Evolutionary conservation across 805 yeast species (phyloP).

Genomic region (Candida tibetensis): DNA sequence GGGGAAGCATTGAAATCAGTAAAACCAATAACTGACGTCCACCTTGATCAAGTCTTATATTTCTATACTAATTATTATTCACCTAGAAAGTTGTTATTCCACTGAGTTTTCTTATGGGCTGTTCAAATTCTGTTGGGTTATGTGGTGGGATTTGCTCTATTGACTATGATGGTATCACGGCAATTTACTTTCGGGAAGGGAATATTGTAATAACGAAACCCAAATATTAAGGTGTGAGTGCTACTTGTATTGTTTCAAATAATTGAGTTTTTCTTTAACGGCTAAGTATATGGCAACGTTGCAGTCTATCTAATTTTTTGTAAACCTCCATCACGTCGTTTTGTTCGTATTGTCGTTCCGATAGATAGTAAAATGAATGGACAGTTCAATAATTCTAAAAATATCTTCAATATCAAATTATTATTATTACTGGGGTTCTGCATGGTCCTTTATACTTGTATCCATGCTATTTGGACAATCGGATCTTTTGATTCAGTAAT

Average conservation of each 20-base stretch:
- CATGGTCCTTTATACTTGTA: constrained; percentile 58
- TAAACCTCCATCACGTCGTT: constrained; percentile 51
- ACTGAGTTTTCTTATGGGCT: constrained; percentile 61
- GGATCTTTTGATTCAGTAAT: constrained; percentile 71
- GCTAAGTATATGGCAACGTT: constrained; percentile 55
- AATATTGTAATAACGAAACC: constrained; percentile 51
- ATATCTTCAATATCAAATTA: constrained; percentile 55
- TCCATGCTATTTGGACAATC: constrained; percentile 74
- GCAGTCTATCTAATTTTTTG: constrained; percentile 56
- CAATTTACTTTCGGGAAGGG: constrained; percentile 56
- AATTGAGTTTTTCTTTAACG: constrained; percentile 51
- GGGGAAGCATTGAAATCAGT: not conserved
- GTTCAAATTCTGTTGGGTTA: constrained; percentile 64
- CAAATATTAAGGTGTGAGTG: constrained; percentile 62
- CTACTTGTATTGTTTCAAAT: constrained; percentile 55
- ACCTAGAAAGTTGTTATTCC: constrained; percentile 48
- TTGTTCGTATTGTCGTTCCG: constrained; percentile 63
- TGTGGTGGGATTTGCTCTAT: constrained; percentile 66
- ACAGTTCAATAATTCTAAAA: constrained; percentile 37
- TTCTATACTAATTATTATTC: constrained; percentile 68
- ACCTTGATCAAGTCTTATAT: constrained; percentile 32
- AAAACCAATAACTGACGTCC: not conserved
- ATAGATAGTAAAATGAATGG: constrained; percentile 46
- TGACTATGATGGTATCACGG: constrained; percentile 62
- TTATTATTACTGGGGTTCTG: constrained; percentile 53